Base-by-base conservation (phyloP, 2,329 filamentous ascomycete genomes). In the Fusarium secorum region DNA sequence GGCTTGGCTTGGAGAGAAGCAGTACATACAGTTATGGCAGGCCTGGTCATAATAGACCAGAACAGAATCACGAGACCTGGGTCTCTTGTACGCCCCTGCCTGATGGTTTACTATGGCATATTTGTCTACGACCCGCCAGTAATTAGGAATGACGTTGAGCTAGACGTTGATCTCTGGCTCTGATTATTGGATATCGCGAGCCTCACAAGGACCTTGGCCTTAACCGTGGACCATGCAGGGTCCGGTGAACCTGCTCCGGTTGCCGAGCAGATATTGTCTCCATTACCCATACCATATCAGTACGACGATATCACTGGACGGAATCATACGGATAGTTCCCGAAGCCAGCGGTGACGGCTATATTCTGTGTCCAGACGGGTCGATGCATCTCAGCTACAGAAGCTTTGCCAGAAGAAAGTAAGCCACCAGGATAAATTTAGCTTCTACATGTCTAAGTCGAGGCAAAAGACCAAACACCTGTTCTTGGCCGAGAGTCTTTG, bases 351-450 rank as follows among this genome's bases (percentile, higher is more conserved):
- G 35, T 54, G 58, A 59, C 66, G 45, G 64, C 46, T 38, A 49
- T 36, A 39, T 57, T 59, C 41, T 45, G 38, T n/a, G 36, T 57
- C 35, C 36, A 36, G 39, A 61, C 59, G 59, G 49, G 55, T 52
- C 52, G 53, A 55, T 55, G 59, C 60, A 46, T 54, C 41, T 68
- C 42, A 56, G 60, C 42, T 48, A 54, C 52, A 44, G 52, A 57
- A 57, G 51, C 39, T 33, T 33, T 52, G 41, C 57, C 45, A 63
- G 28, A 52, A 56, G 44, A 58, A 44, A 41, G 18, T 52, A 60
- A 55, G 66, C 60, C 56, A 45, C 35, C 45, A 54, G 44, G 64
- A 60, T 71, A 71, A 68, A 52, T 53, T 64, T 70, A 70, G 68
- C 58, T 51, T n/a, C 42, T 35, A 32, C 42, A 32, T 36, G 20